Evolutionary conservation across 2,329 filamentous ascomycete species (phyloP), one percentile per base, ranked within the genome.

Genomic region (Exophiala sp.): DNA sequence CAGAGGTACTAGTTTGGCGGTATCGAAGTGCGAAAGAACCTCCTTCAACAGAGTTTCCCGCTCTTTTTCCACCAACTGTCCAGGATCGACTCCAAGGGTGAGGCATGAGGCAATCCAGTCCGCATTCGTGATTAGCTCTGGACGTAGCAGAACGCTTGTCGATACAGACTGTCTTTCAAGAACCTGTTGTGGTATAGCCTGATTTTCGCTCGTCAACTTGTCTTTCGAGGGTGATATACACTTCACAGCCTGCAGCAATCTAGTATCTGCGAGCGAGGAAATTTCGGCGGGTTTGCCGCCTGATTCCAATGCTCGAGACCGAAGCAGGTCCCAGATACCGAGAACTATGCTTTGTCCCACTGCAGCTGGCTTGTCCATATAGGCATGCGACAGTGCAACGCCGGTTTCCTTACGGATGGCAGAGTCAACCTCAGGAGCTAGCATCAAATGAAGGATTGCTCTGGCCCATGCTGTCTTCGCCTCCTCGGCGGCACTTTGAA

Each of bases 81-180:
- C 92, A 4, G 94, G 94, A 69, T 99, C 94, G 10, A 90, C 76
- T 10, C 86, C 86, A 61, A 88, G 86, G 56, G 84, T 84, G 51
- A 97, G 78, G 65, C 89, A 95, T 2, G 91, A 74, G 39, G 94
- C 86, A 65, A 99, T 97, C 95, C 95, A 99, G 57, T 82, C 88
- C 16, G 85, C 79, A 55, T 82, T 82, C 0, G 90, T 86, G 54
- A 97, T 81, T 34, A 99, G 74, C 55, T 91, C 85, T 16, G 84
- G 78, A 20, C 89, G 87, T 52, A 88, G 87, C 21, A 99, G 76
- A 14, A 96, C 84, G 14, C 96, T 75, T 3, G 96, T 73, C 5
- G 83, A 81, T 60, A 91, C 83, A 63, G 95, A 84, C 67, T 96
- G 90, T 20, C 74, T 70, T 62, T 88, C 82, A 7, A 91, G 68